A percentile compares a stretch with the other conserved stretches of the same genome.
These are phyloP conservation scores for Erythrobasidium hasegawianum DNA, from an alignment of 1,284 basidiomycete species.

Conservation along the genomic window DNA sequence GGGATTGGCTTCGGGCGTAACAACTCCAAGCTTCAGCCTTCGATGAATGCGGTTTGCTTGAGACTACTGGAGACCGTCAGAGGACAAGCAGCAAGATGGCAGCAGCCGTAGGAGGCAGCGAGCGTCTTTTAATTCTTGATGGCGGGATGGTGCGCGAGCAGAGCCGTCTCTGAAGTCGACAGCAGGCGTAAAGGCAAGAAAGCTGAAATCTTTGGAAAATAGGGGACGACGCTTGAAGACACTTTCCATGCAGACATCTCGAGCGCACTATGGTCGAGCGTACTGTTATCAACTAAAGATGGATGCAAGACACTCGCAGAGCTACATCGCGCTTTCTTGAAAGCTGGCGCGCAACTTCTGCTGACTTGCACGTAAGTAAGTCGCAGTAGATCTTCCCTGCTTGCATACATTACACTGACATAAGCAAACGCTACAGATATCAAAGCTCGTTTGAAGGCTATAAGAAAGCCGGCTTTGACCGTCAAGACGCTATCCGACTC, in stretches of 20 bases:
- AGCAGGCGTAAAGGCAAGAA: too few relatives aligned
- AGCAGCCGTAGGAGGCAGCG: too few relatives aligned
- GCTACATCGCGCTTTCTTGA: conserved; percentile 16
- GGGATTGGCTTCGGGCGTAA: too few relatives aligned
- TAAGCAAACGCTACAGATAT: conserved; percentile 7
- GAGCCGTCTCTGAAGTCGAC: too few relatives aligned
- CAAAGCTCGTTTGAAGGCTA: conserved; percentile 25
- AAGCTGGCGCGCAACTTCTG: conserved; percentile 25
- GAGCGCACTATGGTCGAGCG: conserved; percentile 22
- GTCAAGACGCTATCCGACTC: background rate
- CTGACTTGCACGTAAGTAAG: conserved; percentile 26
- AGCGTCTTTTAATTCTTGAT: too few relatives aligned
- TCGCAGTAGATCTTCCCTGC: background rate
- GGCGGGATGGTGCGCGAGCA: too few relatives aligned
- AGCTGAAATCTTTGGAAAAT: background rate
- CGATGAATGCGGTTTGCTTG: too few relatives aligned
- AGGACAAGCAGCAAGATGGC: too few relatives aligned
- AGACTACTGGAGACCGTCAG: too few relatives aligned
- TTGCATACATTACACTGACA: background rate
- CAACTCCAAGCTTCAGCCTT: too few relatives aligned
- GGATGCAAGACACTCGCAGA: conserved; percentile 17
- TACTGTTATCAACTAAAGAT: conserved; percentile 6
- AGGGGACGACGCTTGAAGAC: conserved; percentile 35
- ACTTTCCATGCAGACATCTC: conserved; percentile 21
- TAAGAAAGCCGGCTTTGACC: conserved; percentile 10